Base-by-base conservation (phyloP, 805 yeast species). In the Candida patagonica region DNA sequence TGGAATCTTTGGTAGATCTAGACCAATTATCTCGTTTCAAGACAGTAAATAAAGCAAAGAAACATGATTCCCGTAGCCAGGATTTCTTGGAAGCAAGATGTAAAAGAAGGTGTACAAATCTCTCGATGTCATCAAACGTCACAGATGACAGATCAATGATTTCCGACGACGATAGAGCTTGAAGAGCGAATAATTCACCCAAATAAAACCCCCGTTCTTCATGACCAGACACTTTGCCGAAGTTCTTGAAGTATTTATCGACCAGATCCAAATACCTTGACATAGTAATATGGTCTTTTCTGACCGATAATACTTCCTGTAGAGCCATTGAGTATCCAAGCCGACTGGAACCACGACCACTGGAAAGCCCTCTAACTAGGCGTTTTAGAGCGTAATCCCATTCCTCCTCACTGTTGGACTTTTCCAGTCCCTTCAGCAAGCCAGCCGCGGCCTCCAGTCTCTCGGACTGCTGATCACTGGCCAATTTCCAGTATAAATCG, bases 291-390 rank as follows among this genome's bases (percentile, higher is more conserved):
- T 49, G 37, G 6, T 45, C 50, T 46, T 40, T 34, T 40, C 69
- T 47, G 12, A 48, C 43, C 10, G 41, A 40, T 15, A 62, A 44
- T 8, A 62, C 46, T 57, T 89, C 96, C 0, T 88, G 75, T 32
- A 89, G 62, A 33, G 95, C 89, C 70, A 85, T 74, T 2, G 95
- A 83, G 54, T 80, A 89, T 4, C 97, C 97, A 22, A 84, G 61
- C 42, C 96, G 67, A 1, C 95, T 92, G 35, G 86, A 71, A 19
- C 82, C 94, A 52, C 92, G 73, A 12, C 87, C 72, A 5, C 95
- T 81, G 4, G 86, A 68, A 24, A 89, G 63, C 38, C 97, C 96
- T 46, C 77, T 79, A 47, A 85, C 71, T 46, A 89, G 66, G 54
- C 97, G 71, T 46, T 74, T 74, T 40, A 84, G 60, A 0, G 94